Conservation (phyloP, 2,329 filamentous ascomycete genomes). For the Parastagonospora nodorum region DNA sequence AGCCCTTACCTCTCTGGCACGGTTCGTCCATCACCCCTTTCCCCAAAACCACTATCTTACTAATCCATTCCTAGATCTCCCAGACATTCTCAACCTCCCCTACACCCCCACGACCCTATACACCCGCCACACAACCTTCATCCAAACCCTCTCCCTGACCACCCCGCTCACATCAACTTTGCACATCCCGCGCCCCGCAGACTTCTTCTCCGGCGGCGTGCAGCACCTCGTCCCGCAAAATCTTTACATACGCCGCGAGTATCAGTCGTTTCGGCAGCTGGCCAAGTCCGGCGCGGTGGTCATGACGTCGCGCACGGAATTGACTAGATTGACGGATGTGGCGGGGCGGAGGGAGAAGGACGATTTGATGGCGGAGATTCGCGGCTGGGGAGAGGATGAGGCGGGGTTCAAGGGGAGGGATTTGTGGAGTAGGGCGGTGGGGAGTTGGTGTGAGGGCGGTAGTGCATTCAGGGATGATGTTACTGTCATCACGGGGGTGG, state of each 20-base stretch:
- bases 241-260: constrained; percentile 55
- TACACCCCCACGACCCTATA: constrained; percentile 53
- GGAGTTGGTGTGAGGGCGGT: constrained; percentile 20
- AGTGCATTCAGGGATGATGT: constrained; percentile 7
- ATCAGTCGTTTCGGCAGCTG: constrained; percentile 56
- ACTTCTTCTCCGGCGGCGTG: constrained; percentile 33
- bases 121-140: constrained; percentile 54
- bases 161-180: constrained; percentile 49
- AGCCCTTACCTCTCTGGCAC: constrained; percentile 57
- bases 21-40: constrained; percentile 51
- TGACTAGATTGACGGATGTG: constrained; percentile 38
- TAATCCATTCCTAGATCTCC: constrained; percentile 13
- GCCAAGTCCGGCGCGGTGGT: constrained; percentile 52
- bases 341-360: constrained; percentile 4
- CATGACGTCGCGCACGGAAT: constrained; percentile 56
- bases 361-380: constrained; percentile 24
- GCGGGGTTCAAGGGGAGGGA: constrained; percentile 30
- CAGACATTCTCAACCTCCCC: constrained; percentile 17
- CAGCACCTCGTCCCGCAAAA: constrained; percentile 39
- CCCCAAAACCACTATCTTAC: constrained; percentile 46
- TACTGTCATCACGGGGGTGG: not conserved
- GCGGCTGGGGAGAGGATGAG: constrained; percentile 27
- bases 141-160: constrained; percentile 52
- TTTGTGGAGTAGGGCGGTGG: constrained; percentile 28
- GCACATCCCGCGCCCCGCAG: constrained; percentile 51